Percentiles rank a stretch among this genome's conserved stretches.
Evolutionary conservation across 139 green algal genomes (phyloP).

Genomic region (Chlorella sorokiniana): DNA sequence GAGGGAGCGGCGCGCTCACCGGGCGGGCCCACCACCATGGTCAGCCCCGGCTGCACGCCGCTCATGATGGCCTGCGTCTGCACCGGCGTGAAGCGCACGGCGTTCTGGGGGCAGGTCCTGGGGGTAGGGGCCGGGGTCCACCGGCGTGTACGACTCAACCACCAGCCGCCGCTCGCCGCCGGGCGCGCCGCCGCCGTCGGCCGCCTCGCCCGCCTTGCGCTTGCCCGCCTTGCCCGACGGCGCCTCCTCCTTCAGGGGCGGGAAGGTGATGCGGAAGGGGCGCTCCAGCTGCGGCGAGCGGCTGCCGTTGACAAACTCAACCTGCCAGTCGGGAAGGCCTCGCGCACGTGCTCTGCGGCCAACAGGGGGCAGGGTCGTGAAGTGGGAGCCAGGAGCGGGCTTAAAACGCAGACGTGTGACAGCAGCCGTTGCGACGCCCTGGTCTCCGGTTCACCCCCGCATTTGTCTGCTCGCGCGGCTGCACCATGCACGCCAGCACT

Average conservation of each 20-base stretch:
- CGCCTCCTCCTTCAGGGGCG: conserved; percentile 38
- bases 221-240: conserved; percentile 27
- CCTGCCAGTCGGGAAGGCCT: conserved; percentile 82
- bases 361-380: too few species aligned
- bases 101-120: conserved; percentile 82
- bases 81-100: conserved; percentile 93
- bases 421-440: too few species aligned
- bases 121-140: conserved; percentile 89
- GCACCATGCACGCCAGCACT: too few species aligned
- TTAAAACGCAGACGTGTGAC: not conserved
- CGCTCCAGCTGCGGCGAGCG: conserved; percentile 39
- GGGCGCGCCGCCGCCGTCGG: not conserved
- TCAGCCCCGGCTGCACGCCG: conserved; percentile 91
- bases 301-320: conserved; percentile 51
- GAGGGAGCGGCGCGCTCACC: too few species aligned
- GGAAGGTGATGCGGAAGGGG: conserved; percentile 91
- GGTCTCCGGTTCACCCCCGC: too few species aligned
- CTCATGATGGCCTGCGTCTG: conserved; percentile 82
- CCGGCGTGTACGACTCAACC: conserved; percentile 79
- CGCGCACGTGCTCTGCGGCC: conserved; percentile 73
- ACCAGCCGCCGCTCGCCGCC: conserved; percentile 46
- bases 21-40: conserved; percentile 95
- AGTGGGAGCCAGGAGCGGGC: not conserved
- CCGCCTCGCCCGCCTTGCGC: conserved; percentile 36
- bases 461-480: too few species aligned